A percentile compares a stretch with the other conserved stretches of the same genome.
These are phyloP conservation scores for Fusarium sp. DNA, from an alignment of 2,329 filamentous ascomycete genomes.

Conservation along the genomic window DNA sequence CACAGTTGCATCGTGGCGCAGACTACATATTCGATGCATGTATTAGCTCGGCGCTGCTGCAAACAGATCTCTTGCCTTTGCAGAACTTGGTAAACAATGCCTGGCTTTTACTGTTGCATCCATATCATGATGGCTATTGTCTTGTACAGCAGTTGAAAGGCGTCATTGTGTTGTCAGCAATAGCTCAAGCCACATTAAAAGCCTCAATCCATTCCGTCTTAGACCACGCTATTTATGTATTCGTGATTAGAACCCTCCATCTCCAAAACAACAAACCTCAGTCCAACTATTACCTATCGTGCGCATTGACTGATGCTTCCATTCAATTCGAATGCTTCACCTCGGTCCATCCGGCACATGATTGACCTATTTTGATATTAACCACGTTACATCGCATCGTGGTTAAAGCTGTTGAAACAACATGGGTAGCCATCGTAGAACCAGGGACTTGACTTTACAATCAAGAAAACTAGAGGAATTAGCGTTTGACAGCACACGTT, in stretches of 20 bases:
- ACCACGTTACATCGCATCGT: slow-evolving; percentile 32
- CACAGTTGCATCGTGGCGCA: slow-evolving; percentile 34
- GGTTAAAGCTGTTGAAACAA: slow-evolving; percentile 30
- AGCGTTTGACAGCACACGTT: slow-evolving; percentile 33
- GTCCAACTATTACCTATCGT: slow-evolving; percentile 6
- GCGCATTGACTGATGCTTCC: slow-evolving; percentile 12
- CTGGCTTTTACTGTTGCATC: not conserved
- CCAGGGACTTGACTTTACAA: slow-evolving; percentile 15
- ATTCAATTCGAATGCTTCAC: slow-evolving; percentile 6
- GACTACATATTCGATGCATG: slow-evolving; percentile 35
- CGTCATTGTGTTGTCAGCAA: slow-evolving; percentile 30
- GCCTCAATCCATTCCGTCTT: slow-evolving; percentile 20
- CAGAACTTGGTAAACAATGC: slow-evolving; percentile 23
- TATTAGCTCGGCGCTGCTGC: slow-evolving; percentile 9
- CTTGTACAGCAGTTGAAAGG: slow-evolving; percentile 7
- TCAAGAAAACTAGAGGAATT: slow-evolving; percentile 27
- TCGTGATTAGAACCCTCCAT: slow-evolving; percentile 34
- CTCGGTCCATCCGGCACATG: slow-evolving; percentile 16
- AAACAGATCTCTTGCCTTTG: slow-evolving; percentile 26
- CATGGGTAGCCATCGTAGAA: slow-evolving; percentile 7
- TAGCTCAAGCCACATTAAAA: slow-evolving; percentile 24
- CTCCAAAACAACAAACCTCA: slow-evolving; percentile 27
- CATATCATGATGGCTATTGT: slow-evolving; percentile 5
- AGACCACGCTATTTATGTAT: too few relatives aligned
- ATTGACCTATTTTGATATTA: slow-evolving; percentile 23